Evolutionary conservation across 139 green algal species (phyloP), one percentile per base, ranked within the genome.

Genomic region (Volvox reticuliferus): DNA sequence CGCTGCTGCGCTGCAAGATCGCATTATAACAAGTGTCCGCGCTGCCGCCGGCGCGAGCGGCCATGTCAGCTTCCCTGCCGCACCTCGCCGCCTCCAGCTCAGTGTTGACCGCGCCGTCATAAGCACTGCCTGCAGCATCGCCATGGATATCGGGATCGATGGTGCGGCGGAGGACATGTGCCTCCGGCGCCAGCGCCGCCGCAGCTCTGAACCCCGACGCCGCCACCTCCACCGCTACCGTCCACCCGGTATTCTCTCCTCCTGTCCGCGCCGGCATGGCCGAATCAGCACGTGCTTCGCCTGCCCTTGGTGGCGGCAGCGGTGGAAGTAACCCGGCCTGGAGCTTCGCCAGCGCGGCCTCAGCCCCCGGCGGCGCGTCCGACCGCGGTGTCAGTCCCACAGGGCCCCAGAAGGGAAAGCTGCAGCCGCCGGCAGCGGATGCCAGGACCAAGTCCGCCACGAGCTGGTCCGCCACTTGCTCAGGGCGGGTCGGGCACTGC

Each of bases 1-100:
- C 86, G 44, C 86, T 90, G 50, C 86, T 83, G n/a, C 86, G 86
- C n/a, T 67, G 33, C 37, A 90, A 33, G 19, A 90, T 79, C n/a
- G 86, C 86, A 50, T 73, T 73, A 30, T 37, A 21, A 50, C 71
- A 21, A 50, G 50, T 69, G 71, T 69, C 86, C n/a, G 86, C 86
- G 14, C 50, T 83, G 50, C 73, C 86, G 68, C 9, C 71, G 17
- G 30, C 73, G 21, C 50, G 71, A 21, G 2, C 71, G 16, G 22
- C 28, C 22, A 16, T 28, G 36, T 20, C 83, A 36, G 32, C 86
- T 30, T 30, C 24, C 36, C 37, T 71, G 35, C 69, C 84, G 68
- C 68, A 78, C 68, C 21, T 21, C 71, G 35, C 71, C 50, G 33
- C 86, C 71, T 28, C 86, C 62, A 20, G 21, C 68, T 18, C 68